These are phyloP conservation scores for Lablab purpureus DNA, from an alignment of 306 rosid species.

Conservation along the genomic window DNA sequence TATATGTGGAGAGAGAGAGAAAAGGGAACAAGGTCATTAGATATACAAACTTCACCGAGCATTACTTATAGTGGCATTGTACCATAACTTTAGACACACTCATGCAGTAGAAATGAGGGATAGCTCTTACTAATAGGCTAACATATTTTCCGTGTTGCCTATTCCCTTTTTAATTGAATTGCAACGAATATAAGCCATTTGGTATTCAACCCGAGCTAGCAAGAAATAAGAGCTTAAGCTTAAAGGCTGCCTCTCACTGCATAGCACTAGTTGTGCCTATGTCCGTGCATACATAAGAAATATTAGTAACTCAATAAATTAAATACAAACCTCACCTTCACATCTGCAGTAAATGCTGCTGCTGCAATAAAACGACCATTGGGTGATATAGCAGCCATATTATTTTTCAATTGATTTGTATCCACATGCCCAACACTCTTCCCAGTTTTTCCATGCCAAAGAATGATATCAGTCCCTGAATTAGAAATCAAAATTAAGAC, in stretches of 20 bases:
- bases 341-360: constrained; percentile 99
- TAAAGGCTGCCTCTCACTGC: neutral
- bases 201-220: constrained; percentile 4
- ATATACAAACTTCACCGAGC: constrained; percentile 13
- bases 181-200: constrained; percentile 22
- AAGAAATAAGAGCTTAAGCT: constrained; percentile 21
- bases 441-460: constrained; percentile 98
- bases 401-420: constrained; percentile 95
- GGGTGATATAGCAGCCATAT: constrained; percentile 92
- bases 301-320: constrained; percentile 12
- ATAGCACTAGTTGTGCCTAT: neutral
- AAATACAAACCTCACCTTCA: constrained; percentile 65
- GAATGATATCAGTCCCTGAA: constrained; percentile 87
- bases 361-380: constrained; percentile 99
- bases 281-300: neutral
- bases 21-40: neutral
- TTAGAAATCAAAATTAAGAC: constrained; percentile 45
- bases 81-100: neutral
- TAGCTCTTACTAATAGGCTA: neutral
- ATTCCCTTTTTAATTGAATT: constrained; percentile 18
- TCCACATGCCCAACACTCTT: constrained; percentile 88
- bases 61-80: neutral
- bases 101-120: neutral
- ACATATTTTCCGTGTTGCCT: constrained; percentile 20
- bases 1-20: neutral